Evolutionary conservation across 2,329 filamentous ascomycete genomes (phyloP), one percentile per base, ranked within the genome.

Genomic region (Penicillium sp.): DNA sequence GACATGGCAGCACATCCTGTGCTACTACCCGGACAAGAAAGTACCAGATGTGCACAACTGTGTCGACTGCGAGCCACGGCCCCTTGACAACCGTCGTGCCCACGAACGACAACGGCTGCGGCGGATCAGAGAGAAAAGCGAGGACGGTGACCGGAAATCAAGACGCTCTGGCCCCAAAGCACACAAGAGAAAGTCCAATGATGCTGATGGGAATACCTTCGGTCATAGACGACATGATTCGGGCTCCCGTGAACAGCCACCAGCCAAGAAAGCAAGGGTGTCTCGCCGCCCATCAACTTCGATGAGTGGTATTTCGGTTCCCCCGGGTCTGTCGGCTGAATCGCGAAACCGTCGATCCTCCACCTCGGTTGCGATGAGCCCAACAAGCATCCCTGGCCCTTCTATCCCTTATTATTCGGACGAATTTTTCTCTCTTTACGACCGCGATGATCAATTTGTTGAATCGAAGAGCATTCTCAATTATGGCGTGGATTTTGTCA

Each of bases 1-100:
- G 73, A 94, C 92, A 49, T 99, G 94, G 94, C 94, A 99, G 78
- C 94, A 99, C 77, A 96, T 96, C 69, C 88, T 92, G 73, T 99
- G 94, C 78, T 97, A 96, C 78, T 97, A 97, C 74, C 90, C 91
- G 67, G 84, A 72, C 83, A 87, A 74, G 82, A 90, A 81, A 83
- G 89, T 78, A 77, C 93, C 74, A 76, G 88, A 80, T 83, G 82
- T 90, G 56, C 93, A 99, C 79, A 91, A 88, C 55, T 99, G 94
- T 78, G 86, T 87, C 68, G 91, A 96, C 68, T 99, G 94, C 79
- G 86, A 89, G 60, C 92, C 93, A 19, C 84, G 92, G 61, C 77
- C 79, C 48, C 77, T 97, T 68, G 89, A 97, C 72, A 80, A 81
- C 50, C 85, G 88, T 70, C 84, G 86, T 68, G 93, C 94, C 59